Percentiles rank a stretch among this genome's conserved stretches.
These are phyloP conservation scores for Boletus sensibilis DNA, from an alignment of 768 basidiomycete species.

Conservation along the genomic window DNA sequence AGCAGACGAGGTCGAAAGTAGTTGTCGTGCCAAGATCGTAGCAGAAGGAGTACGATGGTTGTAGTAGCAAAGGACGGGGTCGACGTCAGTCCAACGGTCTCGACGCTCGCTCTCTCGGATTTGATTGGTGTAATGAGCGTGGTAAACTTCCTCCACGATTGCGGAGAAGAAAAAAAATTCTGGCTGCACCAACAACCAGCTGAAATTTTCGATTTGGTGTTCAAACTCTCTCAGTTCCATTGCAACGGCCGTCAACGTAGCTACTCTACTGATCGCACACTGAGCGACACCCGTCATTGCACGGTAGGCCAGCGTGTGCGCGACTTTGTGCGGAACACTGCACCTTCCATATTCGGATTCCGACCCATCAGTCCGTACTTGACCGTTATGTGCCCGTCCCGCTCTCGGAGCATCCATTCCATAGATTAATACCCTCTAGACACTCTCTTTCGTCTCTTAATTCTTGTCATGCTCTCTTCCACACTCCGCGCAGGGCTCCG, in stretches of 20 bases:
- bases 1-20: no score
- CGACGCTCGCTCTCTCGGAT: not conserved
- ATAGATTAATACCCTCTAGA: not conserved
- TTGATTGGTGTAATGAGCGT: not conserved
- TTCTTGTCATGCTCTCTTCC: slow-evolving; percentile 5
- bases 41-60: not conserved
- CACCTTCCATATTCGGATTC: slow-evolving; percentile 9
- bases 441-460: not conserved
- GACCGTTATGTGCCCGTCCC: not conserved
- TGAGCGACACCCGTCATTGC: no score
- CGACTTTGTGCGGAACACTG: not conserved
- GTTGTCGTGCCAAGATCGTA: not conserved
- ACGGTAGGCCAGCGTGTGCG: no score
- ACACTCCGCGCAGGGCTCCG: slow-evolving; percentile 7
- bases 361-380: not conserved
- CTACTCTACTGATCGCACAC: no score
- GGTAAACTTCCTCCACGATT: not conserved
- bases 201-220: not conserved
- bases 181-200: not conserved
- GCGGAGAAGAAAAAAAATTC: not conserved
- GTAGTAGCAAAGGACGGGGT: not conserved
- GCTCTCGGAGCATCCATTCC: not conserved
- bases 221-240: no score
- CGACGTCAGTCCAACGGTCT: not conserved
- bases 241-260: no score